Evolutionary conservation across 2,329 filamentous ascomycete genomes (phyloP), one percentile per base, ranked within the genome.

Genomic region (Trichoderma afroharzianum): DNA sequence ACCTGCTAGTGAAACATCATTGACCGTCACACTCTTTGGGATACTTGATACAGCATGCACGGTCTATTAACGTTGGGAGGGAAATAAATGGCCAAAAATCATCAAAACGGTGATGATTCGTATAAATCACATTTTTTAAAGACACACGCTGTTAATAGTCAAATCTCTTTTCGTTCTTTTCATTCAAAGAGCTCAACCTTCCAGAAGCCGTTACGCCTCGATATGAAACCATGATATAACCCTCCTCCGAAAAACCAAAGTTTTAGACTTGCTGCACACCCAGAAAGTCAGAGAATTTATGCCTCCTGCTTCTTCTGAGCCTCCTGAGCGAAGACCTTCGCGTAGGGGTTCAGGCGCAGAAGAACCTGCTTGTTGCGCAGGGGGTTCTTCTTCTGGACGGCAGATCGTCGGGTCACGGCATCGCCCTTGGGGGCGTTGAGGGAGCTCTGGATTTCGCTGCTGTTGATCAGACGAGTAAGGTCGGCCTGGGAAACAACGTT

Each of bases 331-430:
- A 97, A 99, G 75, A 93, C 91, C 79, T 92, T 88, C 78, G 96
- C 95, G 87, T 99, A 99, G 76, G 96, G 96, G 92, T 99, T 99
- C 85, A 99, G 93, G 81, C 96, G 93, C 83, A 99, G 93, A 86
- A 98, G 90, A 78, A 99, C 92, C 90, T 98, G 96, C 91, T 94
- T 97, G 93, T 99, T 99, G 87, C 88, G 89, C 79, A 99, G 94
- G 81, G 96, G 96, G 91, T 99, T 99, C 95, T 98, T 98, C 94
- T 99, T 99, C 91, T 98, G 95, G 78, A 97, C 94, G 81, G 89
- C 86, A 78, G 88, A 86, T 82, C 96, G 93, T 91, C 98, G 98
- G 85, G 94, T 97, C 82, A 91, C 86, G 82, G 94, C 90, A 79
- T 92, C 90, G 79, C 96, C 96, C 89, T 95, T 96, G 85, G 95